Percentiles rank a stretch among this genome's conserved stretches.
These are phyloP conservation scores for Coniferiporia sulphurascens DNA, from an alignment of 1,284 basidiomycete species.

Conservation along the genomic window DNA sequence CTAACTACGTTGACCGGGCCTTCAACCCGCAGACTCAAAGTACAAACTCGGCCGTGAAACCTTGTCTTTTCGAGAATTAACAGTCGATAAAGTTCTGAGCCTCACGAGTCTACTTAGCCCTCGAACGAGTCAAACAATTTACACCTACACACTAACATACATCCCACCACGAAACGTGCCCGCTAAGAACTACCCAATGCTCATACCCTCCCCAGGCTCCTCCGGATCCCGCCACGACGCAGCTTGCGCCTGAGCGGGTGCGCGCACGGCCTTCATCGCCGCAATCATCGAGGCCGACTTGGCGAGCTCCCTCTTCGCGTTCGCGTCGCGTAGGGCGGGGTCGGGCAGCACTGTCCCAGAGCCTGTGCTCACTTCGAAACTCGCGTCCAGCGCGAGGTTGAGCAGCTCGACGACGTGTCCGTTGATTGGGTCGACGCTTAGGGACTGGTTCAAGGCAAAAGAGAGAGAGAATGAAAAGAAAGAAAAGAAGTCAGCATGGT, in stretches of 20 bases:
- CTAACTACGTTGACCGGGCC: too few species aligned
- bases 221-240: background rate
- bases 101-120: too few species aligned
- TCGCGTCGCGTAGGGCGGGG: background rate
- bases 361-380: background rate
- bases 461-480: too few species aligned
- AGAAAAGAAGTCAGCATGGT: background rate
- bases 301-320: background rate
- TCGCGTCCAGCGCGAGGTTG: slow-evolving; percentile 71
- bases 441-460: slow-evolving; percentile 42
- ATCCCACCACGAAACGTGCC: too few species aligned
- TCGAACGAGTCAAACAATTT: too few species aligned
- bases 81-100: too few species aligned
- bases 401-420: slow-evolving; percentile 81
- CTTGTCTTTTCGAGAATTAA: too few species aligned
- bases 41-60: too few species aligned
- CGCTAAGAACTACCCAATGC: background rate
- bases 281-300: background rate
- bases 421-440: slow-evolving; percentile 84
- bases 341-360: background rate
- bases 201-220: background rate
- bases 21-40: too few species aligned
- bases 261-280: background rate
- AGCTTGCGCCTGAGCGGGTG: background rate
- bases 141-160: too few species aligned